These are phyloP conservation scores for Trichaptum fuscoviolaceum DNA, from an alignment of 768 basidiomycete species.

Conservation along the genomic window DNA sequence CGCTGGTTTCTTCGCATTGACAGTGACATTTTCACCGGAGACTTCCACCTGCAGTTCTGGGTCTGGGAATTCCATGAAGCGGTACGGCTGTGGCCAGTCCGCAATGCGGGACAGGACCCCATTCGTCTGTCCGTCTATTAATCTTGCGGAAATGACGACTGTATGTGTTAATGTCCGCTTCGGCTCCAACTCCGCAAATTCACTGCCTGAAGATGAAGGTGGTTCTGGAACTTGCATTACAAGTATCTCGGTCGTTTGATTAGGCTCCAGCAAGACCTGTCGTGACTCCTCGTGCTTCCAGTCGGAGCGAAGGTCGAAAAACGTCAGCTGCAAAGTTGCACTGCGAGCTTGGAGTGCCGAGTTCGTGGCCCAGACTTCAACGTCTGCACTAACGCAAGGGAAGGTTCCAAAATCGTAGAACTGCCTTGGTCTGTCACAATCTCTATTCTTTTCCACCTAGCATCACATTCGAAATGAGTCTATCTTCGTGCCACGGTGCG, in stretches of 20 bases:
- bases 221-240: constrained; percentile 24
- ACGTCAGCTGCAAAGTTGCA: constrained; percentile 27
- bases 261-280: constrained; percentile 27
- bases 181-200: constrained; percentile 7
- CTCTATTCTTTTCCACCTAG: constrained; percentile 26
- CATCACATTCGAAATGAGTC: constrained; percentile 14
- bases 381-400: constrained; percentile 17
- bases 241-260: constrained; percentile 36
- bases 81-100: constrained; percentile 28
- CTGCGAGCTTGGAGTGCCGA: constrained; percentile 22
- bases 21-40: constrained; percentile 11
- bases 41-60: constrained; percentile 16
- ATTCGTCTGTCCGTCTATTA: constrained; percentile 18
- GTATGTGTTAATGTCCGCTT: constrained; percentile 20
- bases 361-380: constrained; percentile 39
- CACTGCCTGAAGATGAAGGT: constrained; percentile 2
- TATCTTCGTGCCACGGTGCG: constrained; percentile 13
- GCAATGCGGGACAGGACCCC: constrained; percentile 24
- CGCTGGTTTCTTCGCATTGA: constrained; percentile 17
- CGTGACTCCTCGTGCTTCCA: constrained; percentile 19
- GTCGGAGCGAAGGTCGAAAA: constrained; percentile 28
- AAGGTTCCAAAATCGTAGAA: constrained; percentile 33
- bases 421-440: constrained; percentile 30
- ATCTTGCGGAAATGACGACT: constrained; percentile 29
- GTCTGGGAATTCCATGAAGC: constrained; percentile 25